Percentiles rank a stretch among this genome's conserved stretches.
phyloP scores from a whole-genome alignment of 129 eudicot genomes.

The Escallonia herrerae region DNA sequence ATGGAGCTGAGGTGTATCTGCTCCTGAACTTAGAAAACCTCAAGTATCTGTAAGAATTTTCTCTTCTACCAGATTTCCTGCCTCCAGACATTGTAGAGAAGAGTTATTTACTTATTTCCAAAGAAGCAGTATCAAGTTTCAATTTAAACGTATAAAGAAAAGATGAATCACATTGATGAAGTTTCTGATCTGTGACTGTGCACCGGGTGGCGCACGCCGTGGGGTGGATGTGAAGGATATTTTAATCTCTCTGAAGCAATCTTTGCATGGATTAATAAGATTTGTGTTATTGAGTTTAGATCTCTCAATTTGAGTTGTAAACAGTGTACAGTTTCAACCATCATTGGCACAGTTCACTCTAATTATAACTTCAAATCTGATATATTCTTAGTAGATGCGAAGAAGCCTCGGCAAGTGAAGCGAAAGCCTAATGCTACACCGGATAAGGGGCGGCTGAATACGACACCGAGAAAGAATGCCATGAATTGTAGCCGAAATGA shows the following conservation, averaged over 20 bases:
- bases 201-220: no score
- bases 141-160: no score
- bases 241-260: neutral
- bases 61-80: neutral
- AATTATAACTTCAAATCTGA: neutral
- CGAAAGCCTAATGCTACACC: slow-evolving; percentile 41
- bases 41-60: neutral
- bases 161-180: neutral
- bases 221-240: no score
- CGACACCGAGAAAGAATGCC: slow-evolving; percentile 34
- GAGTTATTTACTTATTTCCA: neutral
- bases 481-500: slow-evolving; percentile 27
- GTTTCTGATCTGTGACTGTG: neutral
- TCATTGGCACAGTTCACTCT: neutral
- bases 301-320: neutral
- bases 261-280: neutral
- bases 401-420: slow-evolving; percentile 59
- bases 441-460: slow-evolving; percentile 31
- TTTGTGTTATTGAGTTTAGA: slow-evolving; percentile 4
- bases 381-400: slow-evolving; percentile 26
- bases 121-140: neutral
- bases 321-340: neutral
- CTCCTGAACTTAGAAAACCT: neutral
- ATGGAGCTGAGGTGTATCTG: neutral
- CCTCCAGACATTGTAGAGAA: neutral